Conservation (phyloP, 2,329 filamentous ascomycete species). For the Colletotrichum karsti region DNA sequence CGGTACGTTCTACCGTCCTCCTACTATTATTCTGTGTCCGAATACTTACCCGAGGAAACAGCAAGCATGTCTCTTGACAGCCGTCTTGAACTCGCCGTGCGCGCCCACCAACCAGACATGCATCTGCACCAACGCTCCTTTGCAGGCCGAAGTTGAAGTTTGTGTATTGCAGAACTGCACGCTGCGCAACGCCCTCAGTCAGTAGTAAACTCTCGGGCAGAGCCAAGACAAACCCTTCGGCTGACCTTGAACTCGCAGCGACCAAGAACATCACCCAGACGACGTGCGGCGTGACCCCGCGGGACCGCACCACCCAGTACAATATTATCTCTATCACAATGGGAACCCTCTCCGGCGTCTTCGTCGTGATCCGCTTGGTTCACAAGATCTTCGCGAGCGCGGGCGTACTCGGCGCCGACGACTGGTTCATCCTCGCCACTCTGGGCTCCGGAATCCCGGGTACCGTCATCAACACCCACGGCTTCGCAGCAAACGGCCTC, state of each 20-base stretch:
- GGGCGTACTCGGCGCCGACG: slow-evolving; percentile 46
- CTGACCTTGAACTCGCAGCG: slow-evolving; percentile 8
- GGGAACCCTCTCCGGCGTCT: slow-evolving; percentile 45
- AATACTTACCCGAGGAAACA: slow-evolving; percentile 16
- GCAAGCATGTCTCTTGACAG: slow-evolving; percentile 36
- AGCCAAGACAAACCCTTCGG: neutral
- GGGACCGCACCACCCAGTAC: slow-evolving; percentile 43
- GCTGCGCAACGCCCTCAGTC: slow-evolving; percentile 41
- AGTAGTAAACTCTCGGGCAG: slow-evolving; percentile 12
- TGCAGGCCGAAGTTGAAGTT: slow-evolving; percentile 35
- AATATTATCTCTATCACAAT: slow-evolving; percentile 42
- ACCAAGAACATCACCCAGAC: slow-evolving; percentile 34
- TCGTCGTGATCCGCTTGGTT: slow-evolving; percentile 50
- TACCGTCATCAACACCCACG: slow-evolving; percentile 41
- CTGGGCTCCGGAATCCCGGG: slow-evolving; percentile 38
- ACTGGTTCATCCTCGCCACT: slow-evolving; percentile 43
- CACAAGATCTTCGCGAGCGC: slow-evolving; percentile 44
- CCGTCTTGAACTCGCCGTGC: slow-evolving; percentile 37
- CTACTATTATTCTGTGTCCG: neutral
- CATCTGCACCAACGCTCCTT: slow-evolving; percentile 37
- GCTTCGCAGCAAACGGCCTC: slow-evolving; percentile 49
- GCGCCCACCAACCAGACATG: slow-evolving; percentile 37
- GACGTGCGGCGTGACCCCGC: slow-evolving; percentile 36
- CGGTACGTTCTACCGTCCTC: slow-evolving; percentile 34
- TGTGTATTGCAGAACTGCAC: slow-evolving; percentile 41